phyloP scores from a whole-genome alignment of 371 early-diverging fungal genomes.

The Phascolomyces articulosus region DNA sequence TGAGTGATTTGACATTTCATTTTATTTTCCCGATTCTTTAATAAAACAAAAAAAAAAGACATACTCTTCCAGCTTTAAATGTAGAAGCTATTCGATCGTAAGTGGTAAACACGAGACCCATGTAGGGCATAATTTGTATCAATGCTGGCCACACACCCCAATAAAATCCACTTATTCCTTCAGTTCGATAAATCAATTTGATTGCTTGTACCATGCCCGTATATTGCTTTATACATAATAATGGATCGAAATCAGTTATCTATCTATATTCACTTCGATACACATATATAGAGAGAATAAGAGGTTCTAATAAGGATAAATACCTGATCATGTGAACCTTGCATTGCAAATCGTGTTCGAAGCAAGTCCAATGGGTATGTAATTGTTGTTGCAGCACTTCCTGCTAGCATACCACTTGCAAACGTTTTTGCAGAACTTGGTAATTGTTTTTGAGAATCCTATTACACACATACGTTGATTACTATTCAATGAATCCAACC shows the following conservation, averaged over 20 bases:
- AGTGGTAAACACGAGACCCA: constrained; percentile 84
- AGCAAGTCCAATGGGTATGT: constrained; percentile 96
- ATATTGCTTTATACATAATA: constrained; percentile 48
- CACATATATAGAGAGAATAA: no score
- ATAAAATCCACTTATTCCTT: constrained; percentile 88
- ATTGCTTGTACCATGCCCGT: constrained; percentile 67
- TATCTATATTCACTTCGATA: no score
- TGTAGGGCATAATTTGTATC: constrained; percentile 91
- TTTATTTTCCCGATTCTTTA: background rate
- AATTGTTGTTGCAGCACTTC: constrained; percentile 65
- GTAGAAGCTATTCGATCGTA: constrained; percentile 66
- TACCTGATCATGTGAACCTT: constrained; percentile 59
- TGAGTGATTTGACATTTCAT: no score
- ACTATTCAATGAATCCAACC: no score
- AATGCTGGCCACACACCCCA: constrained; percentile 83
- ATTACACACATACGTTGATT: background rate
- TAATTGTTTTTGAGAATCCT: constrained; percentile 22
- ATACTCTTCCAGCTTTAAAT: constrained; percentile 44
- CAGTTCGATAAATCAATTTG: constrained; percentile 60
- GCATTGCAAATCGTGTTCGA: constrained; percentile 91
- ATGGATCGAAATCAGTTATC: background rate
- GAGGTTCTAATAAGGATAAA: background rate
- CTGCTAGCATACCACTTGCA: constrained; percentile 65
- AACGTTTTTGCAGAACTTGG: constrained; percentile 59
- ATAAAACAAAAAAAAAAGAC: no score